phyloP scores from a whole-genome alignment of 208 protist species.

The Herpetomonas samuelpessoai region DNA sequence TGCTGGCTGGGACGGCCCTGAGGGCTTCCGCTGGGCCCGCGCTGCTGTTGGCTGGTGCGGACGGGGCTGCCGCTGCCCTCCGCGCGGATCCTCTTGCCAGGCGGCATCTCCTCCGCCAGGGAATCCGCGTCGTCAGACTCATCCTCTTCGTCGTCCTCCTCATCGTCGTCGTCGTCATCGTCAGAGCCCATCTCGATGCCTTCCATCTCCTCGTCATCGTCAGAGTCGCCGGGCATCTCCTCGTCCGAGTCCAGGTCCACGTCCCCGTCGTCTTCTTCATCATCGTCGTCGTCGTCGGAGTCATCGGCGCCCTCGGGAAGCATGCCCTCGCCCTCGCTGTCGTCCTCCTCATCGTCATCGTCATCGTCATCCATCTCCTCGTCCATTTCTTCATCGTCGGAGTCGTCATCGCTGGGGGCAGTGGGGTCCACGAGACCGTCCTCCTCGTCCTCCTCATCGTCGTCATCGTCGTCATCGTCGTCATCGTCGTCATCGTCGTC shows the following conservation, averaged over 20 bases:
- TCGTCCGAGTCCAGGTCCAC: slow-evolving; percentile 22
- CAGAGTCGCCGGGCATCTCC: slow-evolving; percentile 11
- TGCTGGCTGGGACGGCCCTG: slow-evolving; percentile 15
- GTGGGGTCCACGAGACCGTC: slow-evolving; percentile 26
- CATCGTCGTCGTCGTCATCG: slow-evolving; percentile 10
- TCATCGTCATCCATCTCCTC: slow-evolving; percentile 14
- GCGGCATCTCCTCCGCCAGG: slow-evolving; percentile 18
- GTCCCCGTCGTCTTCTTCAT: slow-evolving; percentile 20
- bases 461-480: slow-evolving; percentile 35
- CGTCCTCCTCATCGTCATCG: slow-evolving; percentile 20
- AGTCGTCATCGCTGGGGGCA: slow-evolving; percentile 19
- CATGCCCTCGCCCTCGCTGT: slow-evolving; percentile 20
- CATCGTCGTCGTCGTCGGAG: slow-evolving; percentile 19
- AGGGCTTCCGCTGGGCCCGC: slow-evolving; percentile 12
- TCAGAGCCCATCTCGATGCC: slow-evolving; percentile 16
- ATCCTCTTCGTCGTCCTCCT: slow-evolving; percentile 23
- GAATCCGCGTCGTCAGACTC: slow-evolving; percentile 27
- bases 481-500: slow-evolving; percentile 47
- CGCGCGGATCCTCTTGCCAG: slow-evolving; percentile 23
- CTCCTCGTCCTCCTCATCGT: slow-evolving; percentile 32
- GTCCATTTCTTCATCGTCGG: slow-evolving; percentile 18
- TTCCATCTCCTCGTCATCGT: slow-evolving; percentile 18
- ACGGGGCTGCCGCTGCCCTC: slow-evolving; percentile 13
- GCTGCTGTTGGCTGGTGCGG: slow-evolving; percentile 13
- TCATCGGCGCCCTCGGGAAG: slow-evolving; percentile 5